Conservation (phyloP, 2,329 filamentous ascomycete genomes). For the Apiospora saccharicola region DNA sequence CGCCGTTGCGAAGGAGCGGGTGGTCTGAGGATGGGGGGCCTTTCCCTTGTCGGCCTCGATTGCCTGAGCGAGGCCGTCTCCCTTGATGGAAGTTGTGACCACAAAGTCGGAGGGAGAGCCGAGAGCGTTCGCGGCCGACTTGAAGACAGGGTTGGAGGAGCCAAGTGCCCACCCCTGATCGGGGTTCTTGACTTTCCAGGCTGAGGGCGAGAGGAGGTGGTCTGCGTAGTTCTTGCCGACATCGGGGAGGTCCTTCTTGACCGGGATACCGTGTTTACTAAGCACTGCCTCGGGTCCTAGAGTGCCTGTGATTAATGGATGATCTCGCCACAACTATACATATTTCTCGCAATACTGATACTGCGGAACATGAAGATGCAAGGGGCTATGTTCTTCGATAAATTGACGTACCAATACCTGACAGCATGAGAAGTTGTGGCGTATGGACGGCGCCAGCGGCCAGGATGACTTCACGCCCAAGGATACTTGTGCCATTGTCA, state of each 20-base stretch:
- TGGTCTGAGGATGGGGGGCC: constrained; percentile 41
- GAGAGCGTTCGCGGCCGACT: constrained; percentile 44
- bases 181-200: constrained; percentile 43
- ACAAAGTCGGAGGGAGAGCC: constrained; percentile 49
- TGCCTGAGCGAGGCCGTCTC: constrained; percentile 40
- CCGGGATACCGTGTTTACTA: constrained; percentile 41
- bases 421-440: constrained; percentile 45
- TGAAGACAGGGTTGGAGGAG: constrained; percentile 45
- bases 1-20: constrained; percentile 39
- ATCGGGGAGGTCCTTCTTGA: constrained; percentile 39
- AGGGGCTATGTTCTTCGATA: neutral
- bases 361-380: neutral
- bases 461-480: constrained; percentile 44
- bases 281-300: constrained; percentile 34
- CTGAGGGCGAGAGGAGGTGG: constrained; percentile 40
- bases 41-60: constrained; percentile 45
- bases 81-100: constrained; percentile 38
- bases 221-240: constrained; percentile 36
- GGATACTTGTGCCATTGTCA: constrained; percentile 36
- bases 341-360: neutral
- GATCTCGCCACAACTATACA: no score
- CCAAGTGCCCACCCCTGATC: constrained; percentile 43
- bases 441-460: constrained; percentile 42
- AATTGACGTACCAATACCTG: constrained; percentile 40
- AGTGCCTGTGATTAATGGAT: neutral